Percentiles rank a stretch among this genome's conserved stretches.
Evolutionary conservation across 805 yeast species (phyloP).

Genomic region (Candida krabiensis): DNA sequence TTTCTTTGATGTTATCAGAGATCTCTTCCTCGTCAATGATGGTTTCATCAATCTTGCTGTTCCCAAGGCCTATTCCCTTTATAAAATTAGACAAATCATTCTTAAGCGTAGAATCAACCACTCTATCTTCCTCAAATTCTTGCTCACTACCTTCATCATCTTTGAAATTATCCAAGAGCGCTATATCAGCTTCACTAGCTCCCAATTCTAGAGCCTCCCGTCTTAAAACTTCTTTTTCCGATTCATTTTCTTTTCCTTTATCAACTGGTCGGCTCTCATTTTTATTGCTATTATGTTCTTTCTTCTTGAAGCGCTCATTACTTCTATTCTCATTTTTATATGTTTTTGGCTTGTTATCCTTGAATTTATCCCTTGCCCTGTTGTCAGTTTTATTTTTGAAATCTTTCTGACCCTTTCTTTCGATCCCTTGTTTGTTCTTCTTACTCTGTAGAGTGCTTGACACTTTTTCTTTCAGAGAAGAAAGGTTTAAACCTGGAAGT

Average conservation of each 20-base stretch:
- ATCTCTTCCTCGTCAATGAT: slow-evolving; percentile 36
- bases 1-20: slow-evolving; percentile 36
- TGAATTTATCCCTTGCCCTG: too few relatives aligned
- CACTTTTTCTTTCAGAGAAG: slow-evolving; percentile 66
- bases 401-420: slow-evolving; percentile 23
- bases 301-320: too few relatives aligned
- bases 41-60: slow-evolving; percentile 37
- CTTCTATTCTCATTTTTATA: slow-evolving; percentile 9
- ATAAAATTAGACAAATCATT: slow-evolving; percentile 61
- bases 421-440: slow-evolving; percentile 14
- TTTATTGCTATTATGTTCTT: slow-evolving; percentile 5
- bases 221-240: slow-evolving; percentile 42
- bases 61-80: slow-evolving; percentile 64
- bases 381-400: slow-evolving; percentile 22
- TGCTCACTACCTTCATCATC: slow-evolving; percentile 52
- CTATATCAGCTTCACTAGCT: slow-evolving; percentile 81
- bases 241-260: slow-evolving; percentile 10
- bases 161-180: slow-evolving; percentile 53
- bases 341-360: slow-evolving; percentile 7
- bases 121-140: slow-evolving; percentile 43
- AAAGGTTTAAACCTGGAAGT: slow-evolving; percentile 43
- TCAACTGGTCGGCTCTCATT: too few relatives aligned
- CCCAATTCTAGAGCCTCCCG: slow-evolving; percentile 80
- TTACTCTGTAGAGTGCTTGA: slow-evolving; percentile 41
- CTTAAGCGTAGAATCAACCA: slow-evolving; percentile 45